Evolutionary conservation across 176 grass and related monocot species (phyloP), one percentile per base, ranked within the genome.

Genomic region (Areca catechu): DNA sequence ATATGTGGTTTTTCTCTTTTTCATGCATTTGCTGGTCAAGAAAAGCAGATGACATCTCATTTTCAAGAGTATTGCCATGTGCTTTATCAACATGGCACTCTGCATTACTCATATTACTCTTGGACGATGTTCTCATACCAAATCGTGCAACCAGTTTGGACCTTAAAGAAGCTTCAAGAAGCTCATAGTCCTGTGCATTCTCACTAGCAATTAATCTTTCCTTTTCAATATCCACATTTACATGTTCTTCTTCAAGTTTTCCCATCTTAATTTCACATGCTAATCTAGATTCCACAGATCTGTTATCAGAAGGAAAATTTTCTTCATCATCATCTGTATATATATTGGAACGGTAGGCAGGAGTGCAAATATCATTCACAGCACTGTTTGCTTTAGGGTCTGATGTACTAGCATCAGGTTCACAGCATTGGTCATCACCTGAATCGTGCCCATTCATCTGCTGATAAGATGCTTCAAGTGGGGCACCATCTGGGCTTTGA

Each of bases 141-240:
- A 88, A 85, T 66, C 70, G 70, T 50, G 89, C 84, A 5, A 98
- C 87, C 60, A 98, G 77, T 57, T 77, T 79, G 63, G 93, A 98
- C 66, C 93, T 91, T 62, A 98, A 79, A 67, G 78, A 82, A 78
- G 84, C 93, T 88, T 98, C 87, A 76, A 94, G 76, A 68, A 84
- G 86, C 51, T 89, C 81, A 74, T 96, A 87, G 57, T 96, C 92
- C 48, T 71, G 70, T 3, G 12, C 50, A 79, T 49, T 71, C 15
- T 80, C 72, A 60, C 58, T 65, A 64, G 70, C 77, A 71, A 19
- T 52, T 64, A 77, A 74, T 61, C 70, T 70, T 58, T 85, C 81
- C 65, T 83, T 69, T 17, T 71, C 60, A 51, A 16, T 19, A 76
- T 61, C 70, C 29, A 34, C 65, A 60, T 70, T 59, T 67, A 56